Evolutionary conservation across 148 eudicot species (phyloP).

Genomic region (Mesembryanthemum crystallinum): DNA sequence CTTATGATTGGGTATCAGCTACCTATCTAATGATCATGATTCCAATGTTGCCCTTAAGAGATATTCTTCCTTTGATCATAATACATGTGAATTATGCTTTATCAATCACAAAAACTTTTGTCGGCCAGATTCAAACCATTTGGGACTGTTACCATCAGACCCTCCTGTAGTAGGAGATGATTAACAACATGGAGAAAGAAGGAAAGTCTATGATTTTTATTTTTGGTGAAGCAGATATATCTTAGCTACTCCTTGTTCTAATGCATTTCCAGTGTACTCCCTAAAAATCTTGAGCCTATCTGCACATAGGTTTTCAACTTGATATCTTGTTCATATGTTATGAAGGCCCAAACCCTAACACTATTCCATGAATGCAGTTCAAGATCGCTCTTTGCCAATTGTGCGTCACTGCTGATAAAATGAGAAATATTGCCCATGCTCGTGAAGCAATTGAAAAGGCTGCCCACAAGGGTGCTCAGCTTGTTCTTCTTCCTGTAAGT

Average conservation of each 20-base stretch:
- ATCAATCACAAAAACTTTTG: neutral
- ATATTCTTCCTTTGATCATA: neutral
- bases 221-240: neutral
- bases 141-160: neutral
- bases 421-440: conserved; percentile 75
- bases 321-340: neutral
- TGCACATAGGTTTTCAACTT: neutral
- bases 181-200: neutral
- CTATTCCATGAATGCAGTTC: conserved; percentile 42
- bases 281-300: neutral
- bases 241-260: neutral
- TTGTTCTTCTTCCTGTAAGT: conserved; percentile 70
- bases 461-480: conserved; percentile 67
- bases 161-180: neutral
- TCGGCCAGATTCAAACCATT: neutral
- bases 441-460: conserved; percentile 65
- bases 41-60: no score
- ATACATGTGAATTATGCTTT: neutral
- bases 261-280: neutral
- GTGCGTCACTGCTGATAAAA: conserved; percentile 69
- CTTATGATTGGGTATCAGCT: no score
- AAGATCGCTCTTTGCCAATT: conserved; percentile 83
- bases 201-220: neutral
- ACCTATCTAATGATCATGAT: no score
- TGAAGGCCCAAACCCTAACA: neutral